These are phyloP conservation scores for Arthrobotrys iridis DNA, from an alignment of 2,329 filamentous ascomycete genomes.

Conservation along the genomic window DNA sequence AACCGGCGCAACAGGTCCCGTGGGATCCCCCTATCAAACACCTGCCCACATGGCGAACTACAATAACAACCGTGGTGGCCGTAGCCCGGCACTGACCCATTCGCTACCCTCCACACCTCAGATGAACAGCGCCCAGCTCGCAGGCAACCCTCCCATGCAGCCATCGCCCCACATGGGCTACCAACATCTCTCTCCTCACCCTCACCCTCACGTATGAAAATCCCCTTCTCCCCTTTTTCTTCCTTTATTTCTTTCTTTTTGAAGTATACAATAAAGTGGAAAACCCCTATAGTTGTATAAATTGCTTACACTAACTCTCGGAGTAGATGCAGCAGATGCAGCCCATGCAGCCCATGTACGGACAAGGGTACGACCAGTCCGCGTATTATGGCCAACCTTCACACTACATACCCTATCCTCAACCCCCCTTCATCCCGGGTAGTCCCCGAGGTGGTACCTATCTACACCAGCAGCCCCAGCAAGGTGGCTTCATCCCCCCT, in stretches of 20 bases:
- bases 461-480: slow-evolving; percentile 65
- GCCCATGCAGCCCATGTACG: slow-evolving; percentile 47
- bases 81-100: slow-evolving; percentile 69
- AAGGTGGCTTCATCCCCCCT: slow-evolving; percentile 64
- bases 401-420: slow-evolving; percentile 38
- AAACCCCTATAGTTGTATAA: slow-evolving; percentile 66
- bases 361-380: slow-evolving; percentile 56
- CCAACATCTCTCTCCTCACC: slow-evolving; percentile 60
- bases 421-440: slow-evolving; percentile 62
- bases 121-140: slow-evolving; percentile 71
- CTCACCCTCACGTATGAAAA: slow-evolving; percentile 55
- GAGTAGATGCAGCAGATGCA: slow-evolving; percentile 53
- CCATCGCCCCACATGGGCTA: slow-evolving; percentile 71
- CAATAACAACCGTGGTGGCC: slow-evolving; percentile 37
- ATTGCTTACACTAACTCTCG: no score
- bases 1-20: slow-evolving; percentile 56
- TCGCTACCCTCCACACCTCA: slow-evolving; percentile 76
- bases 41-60: slow-evolving; percentile 45
- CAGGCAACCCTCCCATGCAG: slow-evolving; percentile 73
- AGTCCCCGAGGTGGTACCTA: slow-evolving; percentile 64
- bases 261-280: slow-evolving; percentile 73
- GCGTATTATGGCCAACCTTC: slow-evolving; percentile 59
- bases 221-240: slow-evolving; percentile 65
- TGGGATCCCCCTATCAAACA: slow-evolving; percentile 42
- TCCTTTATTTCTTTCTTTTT: slow-evolving; percentile 77